Conservation (phyloP, 1,284 basidiomycete species). For the Dichomitus squalens region DNA sequence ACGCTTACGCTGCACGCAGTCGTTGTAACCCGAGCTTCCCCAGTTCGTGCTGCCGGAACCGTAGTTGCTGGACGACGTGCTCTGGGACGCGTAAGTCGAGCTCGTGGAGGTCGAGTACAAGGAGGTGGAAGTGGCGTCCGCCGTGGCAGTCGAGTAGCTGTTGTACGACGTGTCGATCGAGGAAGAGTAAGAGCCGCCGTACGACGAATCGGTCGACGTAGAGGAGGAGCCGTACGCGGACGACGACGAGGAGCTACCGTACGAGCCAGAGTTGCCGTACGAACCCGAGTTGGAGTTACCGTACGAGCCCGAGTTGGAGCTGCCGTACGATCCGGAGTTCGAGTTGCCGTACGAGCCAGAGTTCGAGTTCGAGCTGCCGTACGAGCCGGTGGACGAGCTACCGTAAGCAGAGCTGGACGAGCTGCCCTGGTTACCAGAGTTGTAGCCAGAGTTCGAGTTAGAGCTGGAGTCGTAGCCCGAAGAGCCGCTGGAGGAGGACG, state of each 20-base stretch:
- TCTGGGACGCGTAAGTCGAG: constrained; percentile 13
- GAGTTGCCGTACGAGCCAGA: constrained; percentile 1
- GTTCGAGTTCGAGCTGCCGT: constrained; percentile 1
- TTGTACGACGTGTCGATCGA: neutral
- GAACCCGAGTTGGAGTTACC: neutral
- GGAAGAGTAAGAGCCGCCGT: neutral
- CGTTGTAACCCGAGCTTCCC: constrained; percentile 59
- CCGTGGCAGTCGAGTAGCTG: neutral
- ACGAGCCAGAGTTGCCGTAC: neutral
- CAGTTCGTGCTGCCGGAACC: constrained; percentile 69
- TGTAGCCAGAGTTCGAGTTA: constrained; percentile 1
- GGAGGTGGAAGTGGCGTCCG: neutral
- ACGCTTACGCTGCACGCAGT: constrained; percentile 69
- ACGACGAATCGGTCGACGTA: neutral
- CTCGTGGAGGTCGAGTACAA: constrained; percentile 14
- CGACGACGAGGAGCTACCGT: no score
- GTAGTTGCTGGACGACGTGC: no score
- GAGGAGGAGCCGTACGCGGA: no score
- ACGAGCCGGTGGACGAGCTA: constrained; percentile 2
- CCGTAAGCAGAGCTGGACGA: neutral
- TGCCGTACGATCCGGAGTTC: neutral
- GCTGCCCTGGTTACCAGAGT: neutral
- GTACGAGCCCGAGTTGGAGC: neutral
- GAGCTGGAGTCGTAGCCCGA: neutral
- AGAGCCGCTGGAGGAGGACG: neutral